Base-by-base conservation (phyloP, 2,329 filamentous ascomycete species). In the Ceratocystis papillata region DNA sequence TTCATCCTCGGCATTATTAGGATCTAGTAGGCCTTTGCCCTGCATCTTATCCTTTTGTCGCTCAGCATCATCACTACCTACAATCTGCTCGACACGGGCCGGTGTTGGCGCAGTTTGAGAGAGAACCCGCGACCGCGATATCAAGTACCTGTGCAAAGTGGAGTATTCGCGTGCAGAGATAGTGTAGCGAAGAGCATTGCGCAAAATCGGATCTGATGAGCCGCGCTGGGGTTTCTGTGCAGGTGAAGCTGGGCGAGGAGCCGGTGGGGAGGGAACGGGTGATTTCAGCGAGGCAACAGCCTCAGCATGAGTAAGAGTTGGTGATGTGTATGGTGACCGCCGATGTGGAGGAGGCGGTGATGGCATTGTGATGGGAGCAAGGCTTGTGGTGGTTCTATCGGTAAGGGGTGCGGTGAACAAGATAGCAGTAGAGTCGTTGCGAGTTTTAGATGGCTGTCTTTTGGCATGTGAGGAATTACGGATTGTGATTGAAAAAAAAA, bases 151-250 rank as follows among this genome's bases (percentile, higher is more conserved):
- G 75, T 96, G 90, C 20, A 96, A 82, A 0, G 87, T 79, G 70
- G 89, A 87, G 76, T 96, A 96, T 75, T 96, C 92, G 74, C 87
- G 85, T 53, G 90, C 86, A 5, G 85, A 87, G 73, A 92, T 90
- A 67, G 89, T 94, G 76, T 96, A 92, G 70, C 91, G 87, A 67
- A 96, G 80, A 55, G 90, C 87, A 75, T 94, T 95, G 75, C 89
- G 89, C 66, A 95, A 81, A 69, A 95, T 81, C 4, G 89, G 87
- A 70, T 93, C 88, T 48, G 70, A 67, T 37, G 70, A 75, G 41
- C 25, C 67, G 61, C 60, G 66, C 46, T 20, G 64, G 50, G 44
- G 50, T 53, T 37, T 22, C 22, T 50, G 60, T 17, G 65, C 15
- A 8, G 22, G 59, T n/a, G 50, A 64, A 44, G 62, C 37, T 41